phyloP scores from a whole-genome alignment of 2,329 filamentous ascomycete genomes.

The Endocalyx cinctus region DNA sequence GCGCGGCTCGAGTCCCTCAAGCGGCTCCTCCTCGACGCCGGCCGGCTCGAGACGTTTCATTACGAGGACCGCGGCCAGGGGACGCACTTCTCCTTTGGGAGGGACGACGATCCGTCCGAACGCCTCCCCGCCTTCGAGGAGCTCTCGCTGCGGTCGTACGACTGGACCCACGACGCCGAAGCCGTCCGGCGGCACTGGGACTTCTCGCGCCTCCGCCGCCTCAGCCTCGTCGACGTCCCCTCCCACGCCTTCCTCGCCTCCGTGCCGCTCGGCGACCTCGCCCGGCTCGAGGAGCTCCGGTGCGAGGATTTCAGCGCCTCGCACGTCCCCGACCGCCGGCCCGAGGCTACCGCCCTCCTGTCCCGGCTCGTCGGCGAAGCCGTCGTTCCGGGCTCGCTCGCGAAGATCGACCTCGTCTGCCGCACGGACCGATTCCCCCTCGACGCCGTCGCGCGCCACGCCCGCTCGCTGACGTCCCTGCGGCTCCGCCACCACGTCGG shows the following conservation, averaged over 20 bases:
- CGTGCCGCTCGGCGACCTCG: slow-evolving; percentile 32
- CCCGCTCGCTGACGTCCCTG: slow-evolving; percentile 31
- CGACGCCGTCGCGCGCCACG: slow-evolving; percentile 35
- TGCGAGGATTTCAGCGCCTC: slow-evolving; percentile 42
- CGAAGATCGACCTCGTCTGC: slow-evolving; percentile 36
- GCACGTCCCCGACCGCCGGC: slow-evolving; percentile 32
- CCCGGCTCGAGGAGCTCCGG: slow-evolving; percentile 31
- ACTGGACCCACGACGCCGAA: slow-evolving; percentile 40
- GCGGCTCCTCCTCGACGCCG: slow-evolving; percentile 33
- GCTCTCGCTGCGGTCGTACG: slow-evolving; percentile 41
- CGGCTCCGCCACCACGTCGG: slow-evolving; percentile 42
- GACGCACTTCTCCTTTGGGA: slow-evolving; percentile 36
- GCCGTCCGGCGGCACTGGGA: slow-evolving; percentile 41
- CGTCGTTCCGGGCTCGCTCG: no score
- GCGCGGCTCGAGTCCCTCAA: slow-evolving; percentile 38
- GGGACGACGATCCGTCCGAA: no score
- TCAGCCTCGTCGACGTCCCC: slow-evolving; percentile 40
- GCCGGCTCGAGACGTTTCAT: slow-evolving; percentile 33
- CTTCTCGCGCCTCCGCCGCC: slow-evolving; percentile 36
- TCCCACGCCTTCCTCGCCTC: slow-evolving; percentile 40
- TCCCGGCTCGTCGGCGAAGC: slow-evolving; percentile 32
- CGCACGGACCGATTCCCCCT: slow-evolving; percentile 36
- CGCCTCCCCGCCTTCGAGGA: slow-evolving; percentile 38
- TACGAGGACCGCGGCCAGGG: slow-evolving; percentile 42
- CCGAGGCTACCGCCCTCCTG: slow-evolving; percentile 36